Evolutionary conservation across 306 rosid genomes (phyloP), one percentile per base, ranked within the genome.

Genomic region (Quercus robur): DNA sequence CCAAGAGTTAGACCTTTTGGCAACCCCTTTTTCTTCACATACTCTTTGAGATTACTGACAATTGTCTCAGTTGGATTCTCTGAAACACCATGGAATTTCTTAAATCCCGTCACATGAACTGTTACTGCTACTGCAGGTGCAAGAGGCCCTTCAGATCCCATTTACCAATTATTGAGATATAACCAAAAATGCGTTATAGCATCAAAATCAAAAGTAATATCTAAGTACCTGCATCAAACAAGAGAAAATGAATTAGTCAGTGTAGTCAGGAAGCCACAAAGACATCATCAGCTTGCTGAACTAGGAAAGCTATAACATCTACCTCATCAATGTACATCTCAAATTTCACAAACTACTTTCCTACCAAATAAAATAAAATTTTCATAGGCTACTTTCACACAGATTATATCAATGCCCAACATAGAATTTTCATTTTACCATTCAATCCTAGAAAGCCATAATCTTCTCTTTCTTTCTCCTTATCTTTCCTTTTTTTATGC

Each of bases 121-220:
- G 91, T 90, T 49, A 91, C 88, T 14, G 92, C 78, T 49, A 91
- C 88, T 14, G 92, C 78, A 49, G 54, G 54, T 15, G 88, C 85
- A 19, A 91, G 82, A 85, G 99, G 95, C 85, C 93, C 91, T 87
- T 95, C 99, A 44, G 99, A 95, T 77, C 99, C 99, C 99, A 93
- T 95, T 88, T 83, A 59, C 63, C 57, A 72, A 73, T 71, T 81
- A 83, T 62, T 71, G 79, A n/a, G 35, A 83, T 80, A 76, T 56
- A 69, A 8, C 84, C 77, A 71, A 67, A 54, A 77, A 55, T 74
- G 71, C 55, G 56, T 70, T 75, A 66, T 28, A 79, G 89, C 80
- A 80, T 87, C 84, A 75, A 81, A 35, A 56, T 28, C 56, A 31
- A 84, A 84, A 59, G 75, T 71, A 74, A 71, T 82, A 74, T 75